Conservation (phyloP, 495 filamentous ascomycete species). For the Patellaria atrata region DNA sequence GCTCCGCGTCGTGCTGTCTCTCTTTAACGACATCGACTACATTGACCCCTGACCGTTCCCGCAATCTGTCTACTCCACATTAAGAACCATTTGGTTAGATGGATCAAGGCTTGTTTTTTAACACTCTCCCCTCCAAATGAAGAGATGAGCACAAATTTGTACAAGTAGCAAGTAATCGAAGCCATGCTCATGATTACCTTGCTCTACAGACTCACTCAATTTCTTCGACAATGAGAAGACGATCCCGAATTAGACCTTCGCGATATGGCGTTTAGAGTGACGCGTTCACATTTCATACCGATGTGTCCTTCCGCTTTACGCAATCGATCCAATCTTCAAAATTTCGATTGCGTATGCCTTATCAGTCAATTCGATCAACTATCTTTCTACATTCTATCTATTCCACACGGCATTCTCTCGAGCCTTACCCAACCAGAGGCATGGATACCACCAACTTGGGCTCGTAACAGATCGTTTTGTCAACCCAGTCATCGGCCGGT, state of each 20-base stretch:
- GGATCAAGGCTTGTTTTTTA: background rate
- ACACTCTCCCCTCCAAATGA: background rate
- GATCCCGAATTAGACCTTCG: background rate
- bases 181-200: conserved; percentile 2
- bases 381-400: conserved; percentile 11
- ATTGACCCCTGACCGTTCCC: conserved; percentile 18
- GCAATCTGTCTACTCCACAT: background rate
- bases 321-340: conserved; percentile 14
- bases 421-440: no score
- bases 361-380: conserved; percentile 3
- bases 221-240: conserved; percentile 5
- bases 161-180: conserved; percentile 1
- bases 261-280: conserved; percentile 1
- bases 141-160: no score
- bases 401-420: no score
- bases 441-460: conserved; percentile 17
- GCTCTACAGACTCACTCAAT: no score
- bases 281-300: conserved; percentile 7
- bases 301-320: conserved; percentile 5
- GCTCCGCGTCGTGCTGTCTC: conserved; percentile 26
- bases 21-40: conserved; percentile 26
- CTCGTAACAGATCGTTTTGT: conserved; percentile 17
- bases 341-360: conserved; percentile 7
- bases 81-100: conserved; percentile 5
- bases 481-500: conserved; percentile 16